Evolutionary conservation across 225 moss, liverwort and hornwort species (phyloP).

Genomic region (Polytrichum commune): DNA sequence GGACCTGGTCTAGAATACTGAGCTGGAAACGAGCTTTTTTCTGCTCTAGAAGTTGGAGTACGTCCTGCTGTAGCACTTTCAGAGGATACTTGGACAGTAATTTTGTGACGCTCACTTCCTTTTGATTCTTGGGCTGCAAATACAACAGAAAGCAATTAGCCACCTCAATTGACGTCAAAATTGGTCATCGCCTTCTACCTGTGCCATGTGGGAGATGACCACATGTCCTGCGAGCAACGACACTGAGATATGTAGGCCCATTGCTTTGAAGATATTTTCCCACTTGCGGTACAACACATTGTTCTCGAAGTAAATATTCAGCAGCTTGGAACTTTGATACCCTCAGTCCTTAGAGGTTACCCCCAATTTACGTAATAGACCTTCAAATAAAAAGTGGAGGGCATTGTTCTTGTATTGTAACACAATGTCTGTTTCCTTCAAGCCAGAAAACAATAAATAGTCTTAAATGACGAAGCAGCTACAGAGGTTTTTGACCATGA

Average conservation of each 20-base stretch:
- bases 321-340: neutral
- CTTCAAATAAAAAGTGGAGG: too few species aligned
- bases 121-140: constrained; percentile 15
- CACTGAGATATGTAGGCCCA: too few species aligned
- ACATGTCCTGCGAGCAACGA: neutral
- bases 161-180: neutral
- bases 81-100: constrained; percentile 38
- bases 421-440: neutral
- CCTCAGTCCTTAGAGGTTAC: neutral
- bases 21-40: constrained; percentile 24
- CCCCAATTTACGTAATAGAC: neutral
- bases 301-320: neutral
- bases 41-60: constrained; percentile 29
- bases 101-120: constrained; percentile 12
- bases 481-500: neutral
- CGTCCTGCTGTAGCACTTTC: constrained; percentile 33
- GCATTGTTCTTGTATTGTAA: too few species aligned
- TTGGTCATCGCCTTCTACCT: neutral
- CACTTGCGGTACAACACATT: neutral
- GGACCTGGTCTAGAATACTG: constrained; percentile 51
- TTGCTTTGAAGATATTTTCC: neutral
- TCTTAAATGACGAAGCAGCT: neutral
- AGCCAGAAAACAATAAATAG: neutral
- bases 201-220: neutral
- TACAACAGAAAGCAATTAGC: neutral